These are phyloP conservation scores for Ogataea siamensis DNA, from an alignment of 805 yeast genomes.

Conservation along the genomic window DNA sequence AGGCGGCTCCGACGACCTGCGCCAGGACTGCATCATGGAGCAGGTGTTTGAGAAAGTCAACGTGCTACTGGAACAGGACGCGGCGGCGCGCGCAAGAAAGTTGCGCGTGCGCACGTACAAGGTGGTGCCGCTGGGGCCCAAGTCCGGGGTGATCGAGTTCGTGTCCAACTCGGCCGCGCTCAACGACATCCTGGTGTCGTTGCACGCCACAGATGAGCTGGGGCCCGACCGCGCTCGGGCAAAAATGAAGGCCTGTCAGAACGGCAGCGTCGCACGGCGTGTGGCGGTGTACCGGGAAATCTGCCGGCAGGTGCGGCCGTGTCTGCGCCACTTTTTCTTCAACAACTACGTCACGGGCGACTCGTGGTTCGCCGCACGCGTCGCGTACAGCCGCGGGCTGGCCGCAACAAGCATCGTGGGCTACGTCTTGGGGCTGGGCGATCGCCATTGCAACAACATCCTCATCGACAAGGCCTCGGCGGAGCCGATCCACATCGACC, in stretches of 20 bases:
- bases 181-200: slow-evolving; percentile 60
- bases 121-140: slow-evolving; percentile 86
- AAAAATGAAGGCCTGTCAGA: slow-evolving; percentile 59
- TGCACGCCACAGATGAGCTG: slow-evolving; percentile 56
- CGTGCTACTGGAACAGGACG: slow-evolving; percentile 53
- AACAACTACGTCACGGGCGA: slow-evolving; percentile 64
- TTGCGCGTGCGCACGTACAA: slow-evolving; percentile 77
- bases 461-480: slow-evolving; percentile 79
- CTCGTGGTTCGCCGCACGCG: slow-evolving; percentile 68
- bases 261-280: slow-evolving; percentile 42
- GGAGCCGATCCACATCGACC: slow-evolving; percentile 92
- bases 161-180: slow-evolving; percentile 75
- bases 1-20: slow-evolving; percentile 84
- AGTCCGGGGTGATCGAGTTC: slow-evolving; percentile 86
- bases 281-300: slow-evolving; percentile 47
- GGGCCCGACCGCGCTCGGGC: slow-evolving; percentile 57
- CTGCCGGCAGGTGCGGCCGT: slow-evolving; percentile 56
- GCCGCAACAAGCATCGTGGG: slow-evolving; percentile 89
- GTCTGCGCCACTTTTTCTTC: slow-evolving; percentile 67
- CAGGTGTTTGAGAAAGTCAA: slow-evolving; percentile 92
- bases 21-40: slow-evolving; percentile 97
- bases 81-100: slow-evolving; percentile 53
- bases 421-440: slow-evolving; percentile 87
- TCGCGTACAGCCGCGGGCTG: slow-evolving; percentile 68
- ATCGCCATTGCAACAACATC: slow-evolving; percentile 89